These are phyloP conservation scores for Grosmannia huntii DNA, from an alignment of 2,329 filamentous ascomycete species.

Conservation along the genomic window DNA sequence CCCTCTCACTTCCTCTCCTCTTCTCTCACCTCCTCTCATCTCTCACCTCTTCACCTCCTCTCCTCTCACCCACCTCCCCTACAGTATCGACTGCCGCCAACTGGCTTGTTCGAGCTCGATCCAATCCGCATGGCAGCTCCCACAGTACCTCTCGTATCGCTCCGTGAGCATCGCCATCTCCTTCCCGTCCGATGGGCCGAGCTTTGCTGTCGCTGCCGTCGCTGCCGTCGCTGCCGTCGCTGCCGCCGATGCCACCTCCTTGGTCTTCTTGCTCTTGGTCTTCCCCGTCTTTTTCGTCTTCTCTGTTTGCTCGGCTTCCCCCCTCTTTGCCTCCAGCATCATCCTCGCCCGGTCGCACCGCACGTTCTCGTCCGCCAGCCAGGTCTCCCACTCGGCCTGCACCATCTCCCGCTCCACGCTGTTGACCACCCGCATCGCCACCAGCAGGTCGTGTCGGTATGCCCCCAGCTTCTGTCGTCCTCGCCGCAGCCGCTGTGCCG, in stretches of 20 bases:
- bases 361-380: conserved; percentile 66
- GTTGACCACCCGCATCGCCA: conserved; percentile 84
- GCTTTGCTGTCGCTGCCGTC: neutral
- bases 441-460: conserved; percentile 81
- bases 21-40: no score
- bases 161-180: conserved; percentile 25
- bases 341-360: conserved; percentile 52
- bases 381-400: conserved; percentile 83
- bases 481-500: conserved; percentile 55
- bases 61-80: neutral
- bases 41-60: no score
- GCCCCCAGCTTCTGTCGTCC: conserved; percentile 73
- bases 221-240: no score
- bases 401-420: conserved; percentile 77
- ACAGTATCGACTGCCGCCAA: conserved; percentile 8
- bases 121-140: conserved; percentile 39
- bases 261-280: no score
- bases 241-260: neutral
- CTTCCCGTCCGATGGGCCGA: conserved; percentile 16
- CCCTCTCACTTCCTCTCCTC: no score
- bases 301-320: no score
- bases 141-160: conserved; percentile 43
- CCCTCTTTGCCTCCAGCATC: neutral
- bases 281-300: neutral
- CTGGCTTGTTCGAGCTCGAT: conserved; percentile 11